Percentiles rank a stretch among this genome's conserved stretches.
phyloP scores from a whole-genome alignment of 495 filamentous ascomycete genomes.

The Rhizodiscina lignyota region DNA sequence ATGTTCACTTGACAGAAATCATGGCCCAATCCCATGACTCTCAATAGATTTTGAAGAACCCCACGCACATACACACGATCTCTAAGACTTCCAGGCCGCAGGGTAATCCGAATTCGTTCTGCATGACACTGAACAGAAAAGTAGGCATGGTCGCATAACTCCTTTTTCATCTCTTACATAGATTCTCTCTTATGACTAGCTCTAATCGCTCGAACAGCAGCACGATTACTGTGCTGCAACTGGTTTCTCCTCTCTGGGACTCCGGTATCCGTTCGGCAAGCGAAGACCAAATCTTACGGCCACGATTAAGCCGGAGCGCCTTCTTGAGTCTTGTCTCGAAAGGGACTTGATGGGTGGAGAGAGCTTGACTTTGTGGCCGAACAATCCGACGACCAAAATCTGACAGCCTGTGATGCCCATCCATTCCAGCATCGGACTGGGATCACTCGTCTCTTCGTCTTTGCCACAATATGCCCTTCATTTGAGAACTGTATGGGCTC shows the following conservation, averaged over 20 bases:
- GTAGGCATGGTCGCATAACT: too few relatives aligned
- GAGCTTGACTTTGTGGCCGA: constrained; percentile 83
- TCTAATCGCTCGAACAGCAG: not conserved
- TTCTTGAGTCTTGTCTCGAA: constrained; percentile 58
- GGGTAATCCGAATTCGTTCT: too few relatives aligned
- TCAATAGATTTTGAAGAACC: too few relatives aligned
- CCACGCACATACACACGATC: too few relatives aligned
- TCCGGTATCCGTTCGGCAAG: constrained; percentile 39
- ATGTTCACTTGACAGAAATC: too few relatives aligned
- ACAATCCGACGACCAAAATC: constrained; percentile 18
- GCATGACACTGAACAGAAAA: too few relatives aligned
- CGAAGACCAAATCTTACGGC: constrained; percentile 39
- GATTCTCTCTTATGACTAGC: not conserved
- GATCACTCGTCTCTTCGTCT: not conserved
- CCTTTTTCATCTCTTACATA: too few relatives aligned
- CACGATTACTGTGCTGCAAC: constrained; percentile 30
- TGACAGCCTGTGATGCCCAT: not conserved
- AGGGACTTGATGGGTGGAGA: constrained; percentile 65
- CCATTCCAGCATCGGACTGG: not conserved
- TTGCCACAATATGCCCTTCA: constrained; percentile 20
- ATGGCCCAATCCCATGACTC: too few relatives aligned
- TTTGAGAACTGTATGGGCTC: constrained; percentile 85
- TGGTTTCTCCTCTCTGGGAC: constrained; percentile 28
- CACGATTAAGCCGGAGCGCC: constrained; percentile 95
- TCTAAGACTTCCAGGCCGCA: too few relatives aligned